Evolutionary conservation across 148 eudicot species (phyloP).

Genomic region (Amaranthus cruentus): DNA sequence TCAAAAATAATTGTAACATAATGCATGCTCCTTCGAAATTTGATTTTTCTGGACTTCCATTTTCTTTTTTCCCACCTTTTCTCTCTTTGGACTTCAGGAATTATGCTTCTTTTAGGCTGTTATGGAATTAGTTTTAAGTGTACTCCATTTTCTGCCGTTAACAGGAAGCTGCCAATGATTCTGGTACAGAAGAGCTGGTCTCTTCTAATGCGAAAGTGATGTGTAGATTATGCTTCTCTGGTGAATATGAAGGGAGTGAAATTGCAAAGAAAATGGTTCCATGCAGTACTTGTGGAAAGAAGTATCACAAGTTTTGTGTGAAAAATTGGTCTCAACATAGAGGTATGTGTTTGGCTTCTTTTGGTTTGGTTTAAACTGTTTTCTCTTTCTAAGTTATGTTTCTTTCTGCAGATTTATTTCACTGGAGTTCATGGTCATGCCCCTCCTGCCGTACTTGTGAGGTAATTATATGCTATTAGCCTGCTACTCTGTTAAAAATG

Average conservation of each 20-base stretch:
- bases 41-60: neutral
- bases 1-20: no score
- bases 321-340: constrained; percentile 84
- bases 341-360: constrained; percentile 43
- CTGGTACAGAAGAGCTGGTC: constrained; percentile 60
- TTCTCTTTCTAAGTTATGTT: constrained; percentile 6
- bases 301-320: constrained; percentile 85
- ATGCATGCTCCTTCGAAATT: no score
- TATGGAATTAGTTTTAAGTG: neutral
- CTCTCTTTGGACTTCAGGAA: neutral
- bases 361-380: constrained; percentile 1
- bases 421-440: constrained; percentile 97
- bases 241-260: constrained; percentile 84
- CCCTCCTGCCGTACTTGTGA: constrained; percentile 93
- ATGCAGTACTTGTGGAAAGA: constrained; percentile 82
- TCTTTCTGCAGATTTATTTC: constrained; percentile 70
- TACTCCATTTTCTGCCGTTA: neutral
- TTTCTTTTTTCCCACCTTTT: neutral
- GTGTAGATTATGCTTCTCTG: constrained; percentile 90
- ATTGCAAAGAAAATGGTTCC: constrained; percentile 88
- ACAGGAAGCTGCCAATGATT: constrained; percentile 56
- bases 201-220: constrained; percentile 56
- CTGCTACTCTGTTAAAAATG: neutral
- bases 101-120: neutral
- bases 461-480: constrained; percentile 37